Evolutionary conservation across 2,329 filamentous ascomycete species (phyloP), one percentile per base, ranked within the genome.

Genomic region (Setomelanomma holmii): DNA sequence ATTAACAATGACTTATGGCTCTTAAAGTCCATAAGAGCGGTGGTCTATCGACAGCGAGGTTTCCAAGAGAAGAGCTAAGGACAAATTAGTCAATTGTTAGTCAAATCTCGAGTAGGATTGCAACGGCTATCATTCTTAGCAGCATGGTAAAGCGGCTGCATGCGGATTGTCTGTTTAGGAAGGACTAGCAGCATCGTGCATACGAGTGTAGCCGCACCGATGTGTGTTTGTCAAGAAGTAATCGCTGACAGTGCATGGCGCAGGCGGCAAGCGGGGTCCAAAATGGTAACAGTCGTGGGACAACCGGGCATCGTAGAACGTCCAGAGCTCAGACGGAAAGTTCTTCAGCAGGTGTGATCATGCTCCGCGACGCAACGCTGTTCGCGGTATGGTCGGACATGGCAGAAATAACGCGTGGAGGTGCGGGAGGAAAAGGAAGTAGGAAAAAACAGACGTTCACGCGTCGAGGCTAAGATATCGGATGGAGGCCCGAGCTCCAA

Each of bases 191-290:
- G 34, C 42, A 34, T 3, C 11, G 21, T 42, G 39, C 12, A 24
- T 46, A 46, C 36, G 24, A 43, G n/a, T 4, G n/a, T 27, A 24
- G 39, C 21, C 27, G n/a, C 17, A 6, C 36, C 36, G 35, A 35
- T n/a, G 22, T 40, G 45, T 42, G 45, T 68, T 63, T 66, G 64
- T 66, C 60, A 64, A 53, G 24, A 20, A 43, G 53, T 56, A 60
- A 62, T 62, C 45, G 63, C 63, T 66, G 66, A 69, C 66, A 53
- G 48, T 63, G 66, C 66, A 66, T 60, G 59, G 46, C 30, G 47
- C 17, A 33, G 19, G n/a, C 24, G 14, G 14, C 20, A 23, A 23
- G 39, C 20, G 39, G 36, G 21, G 34, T 27, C 35, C 21, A 22
- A 24, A 34, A 16, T 41, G 34, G 22, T 42, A 39, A 34, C 5